Evolutionary conservation across 2,329 filamentous ascomycete species (phyloP).

Genomic region (Aspergillus sp.): DNA sequence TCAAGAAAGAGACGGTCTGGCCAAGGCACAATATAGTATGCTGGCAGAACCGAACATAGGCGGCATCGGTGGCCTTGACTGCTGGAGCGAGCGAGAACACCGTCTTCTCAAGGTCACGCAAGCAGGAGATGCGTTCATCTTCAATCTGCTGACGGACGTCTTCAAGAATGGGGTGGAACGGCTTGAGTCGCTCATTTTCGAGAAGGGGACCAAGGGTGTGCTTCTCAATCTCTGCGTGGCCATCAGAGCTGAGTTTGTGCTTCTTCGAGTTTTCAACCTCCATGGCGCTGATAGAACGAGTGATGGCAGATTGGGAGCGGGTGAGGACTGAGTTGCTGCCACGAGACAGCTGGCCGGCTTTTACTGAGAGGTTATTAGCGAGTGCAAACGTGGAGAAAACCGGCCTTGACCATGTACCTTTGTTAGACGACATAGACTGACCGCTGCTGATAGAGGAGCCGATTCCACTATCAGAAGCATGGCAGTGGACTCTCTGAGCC

Average conservation of each 20-base stretch:
- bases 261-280: conserved; percentile 49
- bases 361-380: conserved; percentile 21
- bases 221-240: conserved; percentile 75
- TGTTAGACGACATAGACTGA: conserved; percentile 48
- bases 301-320: conserved; percentile 56
- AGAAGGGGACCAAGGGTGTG: conserved; percentile 77
- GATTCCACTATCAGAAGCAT: conserved; percentile 83
- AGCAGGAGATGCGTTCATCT: conserved; percentile 81
- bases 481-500: conserved; percentile 50
- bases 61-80: conserved; percentile 59
- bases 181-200: conserved; percentile 68
- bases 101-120: conserved; percentile 92
- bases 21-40: conserved; percentile 87
- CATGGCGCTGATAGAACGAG: conserved; percentile 56
- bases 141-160: conserved; percentile 77
- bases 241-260: conserved; percentile 65
- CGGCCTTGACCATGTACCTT: conserved; percentile 25
- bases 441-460: conserved; percentile 75
- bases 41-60: conserved; percentile 86
- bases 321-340: conserved; percentile 15
- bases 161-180: conserved; percentile 77
- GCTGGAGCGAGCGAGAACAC: conserved; percentile 88
- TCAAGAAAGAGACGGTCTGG: conserved; percentile 81
- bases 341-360: conserved; percentile 26
- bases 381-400: neutral